phyloP scores from a whole-genome alignment of 257 asterid genomes.

The Capsicum baccatum region DNA sequence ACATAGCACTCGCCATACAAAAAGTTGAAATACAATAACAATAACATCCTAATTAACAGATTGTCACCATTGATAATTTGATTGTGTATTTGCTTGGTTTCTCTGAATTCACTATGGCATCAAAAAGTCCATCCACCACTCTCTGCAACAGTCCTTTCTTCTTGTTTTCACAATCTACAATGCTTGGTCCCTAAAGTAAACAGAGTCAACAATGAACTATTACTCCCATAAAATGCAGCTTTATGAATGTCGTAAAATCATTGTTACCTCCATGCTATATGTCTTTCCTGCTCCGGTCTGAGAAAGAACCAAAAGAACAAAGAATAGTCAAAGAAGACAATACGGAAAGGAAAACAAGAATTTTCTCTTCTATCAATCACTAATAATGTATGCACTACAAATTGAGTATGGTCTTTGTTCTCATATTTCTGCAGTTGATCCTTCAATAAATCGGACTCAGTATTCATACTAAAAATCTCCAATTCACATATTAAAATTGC shows the following conservation, averaged over 20 bases:
- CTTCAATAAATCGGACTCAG: not conserved
- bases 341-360: not conserved
- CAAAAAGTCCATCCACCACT: conserved; percentile 73
- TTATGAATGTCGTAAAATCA: conserved; percentile 30
- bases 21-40: not conserved
- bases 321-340: not conserved
- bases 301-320: conserved; percentile 30
- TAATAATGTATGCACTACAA: not conserved
- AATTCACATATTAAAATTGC: conserved; percentile 3
- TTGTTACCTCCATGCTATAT: conserved; percentile 83
- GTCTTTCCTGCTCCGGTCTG: conserved; percentile 98
- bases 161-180: conserved; percentile 52
- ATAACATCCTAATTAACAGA: conserved; percentile 5
- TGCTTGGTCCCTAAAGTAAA: conserved; percentile 68
- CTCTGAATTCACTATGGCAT: conserved; percentile 50
- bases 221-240: not conserved
- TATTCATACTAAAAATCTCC: conserved; percentile 27
- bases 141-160: conserved; percentile 72
- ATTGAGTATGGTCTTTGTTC: not conserved
- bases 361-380: not conserved
- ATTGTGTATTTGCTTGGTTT: conserved; percentile 46
- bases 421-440: not conserved
- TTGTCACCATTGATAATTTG: conserved; percentile 76
- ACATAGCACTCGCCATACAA: not conserved
- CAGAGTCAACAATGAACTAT: not conserved